phyloP scores from a whole-genome alignment of 2,329 filamentous ascomycete species.

The Colletotrichum echinochloae region DNA sequence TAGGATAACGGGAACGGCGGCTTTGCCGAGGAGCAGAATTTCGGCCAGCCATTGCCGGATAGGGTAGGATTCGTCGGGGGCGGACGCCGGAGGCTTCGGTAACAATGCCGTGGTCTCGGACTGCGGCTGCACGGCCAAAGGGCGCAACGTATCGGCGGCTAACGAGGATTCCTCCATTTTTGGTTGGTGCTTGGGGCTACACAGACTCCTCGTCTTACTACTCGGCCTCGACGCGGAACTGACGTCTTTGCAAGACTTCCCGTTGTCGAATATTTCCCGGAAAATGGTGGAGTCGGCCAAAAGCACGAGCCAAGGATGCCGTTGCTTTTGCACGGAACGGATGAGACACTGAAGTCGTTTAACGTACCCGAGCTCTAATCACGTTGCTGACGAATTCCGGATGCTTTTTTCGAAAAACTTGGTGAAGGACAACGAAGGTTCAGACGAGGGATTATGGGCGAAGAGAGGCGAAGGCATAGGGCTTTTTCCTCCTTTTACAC shows the following conservation, averaged over 20 bases:
- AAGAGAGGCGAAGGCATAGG: slow-evolving; percentile 21
- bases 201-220: neutral
- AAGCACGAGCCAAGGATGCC: slow-evolving; percentile 21
- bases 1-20: slow-evolving; percentile 81
- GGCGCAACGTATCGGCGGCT: slow-evolving; percentile 23
- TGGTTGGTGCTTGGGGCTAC: neutral
- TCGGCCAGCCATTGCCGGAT: slow-evolving; percentile 56
- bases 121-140: slow-evolving; percentile 2
- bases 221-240: neutral
- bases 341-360: slow-evolving; percentile 22
- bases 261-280: neutral
- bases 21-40: slow-evolving; percentile 75
- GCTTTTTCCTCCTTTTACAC: slow-evolving; percentile 1
- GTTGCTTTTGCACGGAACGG: slow-evolving; percentile 26
- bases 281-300: slow-evolving; percentile 3
- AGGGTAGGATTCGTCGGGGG: slow-evolving; percentile 18
- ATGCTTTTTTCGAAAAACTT: slow-evolving; percentile 4
- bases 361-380: neutral
- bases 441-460: slow-evolving; percentile 25
- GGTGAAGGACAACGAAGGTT: slow-evolving; percentile 23
- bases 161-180: slow-evolving; percentile 24
- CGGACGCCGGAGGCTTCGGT: slow-evolving; percentile 33
- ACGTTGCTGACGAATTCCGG: slow-evolving; percentile 4
- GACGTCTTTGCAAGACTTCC: neutral
- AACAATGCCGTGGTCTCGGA: slow-evolving; percentile 40